phyloP scores from a whole-genome alignment of 2,329 filamentous ascomycete species.

The Aspergillus chevalieri region DNA sequence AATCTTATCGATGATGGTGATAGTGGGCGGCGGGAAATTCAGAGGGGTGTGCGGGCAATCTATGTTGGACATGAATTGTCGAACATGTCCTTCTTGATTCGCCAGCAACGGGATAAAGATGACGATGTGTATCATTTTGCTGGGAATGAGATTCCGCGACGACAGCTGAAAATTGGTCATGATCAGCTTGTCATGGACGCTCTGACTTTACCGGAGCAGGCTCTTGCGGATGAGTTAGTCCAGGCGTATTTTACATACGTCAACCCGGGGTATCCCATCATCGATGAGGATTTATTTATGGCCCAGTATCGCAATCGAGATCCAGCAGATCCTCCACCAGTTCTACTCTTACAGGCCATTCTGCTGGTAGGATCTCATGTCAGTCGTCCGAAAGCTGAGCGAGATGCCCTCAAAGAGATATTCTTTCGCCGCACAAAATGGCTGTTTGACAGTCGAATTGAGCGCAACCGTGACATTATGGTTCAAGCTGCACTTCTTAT shows the following conservation, averaged over 20 bases:
- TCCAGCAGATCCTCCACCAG: constrained; percentile 39
- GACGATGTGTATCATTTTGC: constrained; percentile 41
- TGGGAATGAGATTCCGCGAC: constrained; percentile 39
- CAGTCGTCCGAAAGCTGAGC: constrained; percentile 33
- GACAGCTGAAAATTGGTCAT: constrained; percentile 37
- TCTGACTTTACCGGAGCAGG: constrained; percentile 44
- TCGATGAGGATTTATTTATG: constrained; percentile 50
- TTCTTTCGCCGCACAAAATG: constrained; percentile 51
- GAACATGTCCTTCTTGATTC: constrained; percentile 51
- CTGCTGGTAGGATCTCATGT: constrained; percentile 50
- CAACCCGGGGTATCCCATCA: constrained; percentile 48
- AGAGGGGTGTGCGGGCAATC: constrained; percentile 44
- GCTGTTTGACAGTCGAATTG: constrained; percentile 49
- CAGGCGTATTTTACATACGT: constrained; percentile 47
- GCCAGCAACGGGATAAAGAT: constrained; percentile 42
- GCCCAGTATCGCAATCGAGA: constrained; percentile 44
- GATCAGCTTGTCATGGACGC: constrained; percentile 45
- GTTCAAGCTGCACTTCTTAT: constrained; percentile 51
- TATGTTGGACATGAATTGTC: constrained; percentile 53
- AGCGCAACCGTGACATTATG: constrained; percentile 49
- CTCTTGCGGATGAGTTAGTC: constrained; percentile 46
- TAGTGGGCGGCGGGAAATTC: constrained; percentile 42
- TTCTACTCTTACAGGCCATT: constrained; percentile 47
- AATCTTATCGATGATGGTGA: constrained; percentile 48
- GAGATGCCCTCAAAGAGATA: constrained; percentile 41